Evolutionary conservation across 371 early-diverging fungal species (phyloP).

Genomic region (Rhizopus arrhizus): DNA sequence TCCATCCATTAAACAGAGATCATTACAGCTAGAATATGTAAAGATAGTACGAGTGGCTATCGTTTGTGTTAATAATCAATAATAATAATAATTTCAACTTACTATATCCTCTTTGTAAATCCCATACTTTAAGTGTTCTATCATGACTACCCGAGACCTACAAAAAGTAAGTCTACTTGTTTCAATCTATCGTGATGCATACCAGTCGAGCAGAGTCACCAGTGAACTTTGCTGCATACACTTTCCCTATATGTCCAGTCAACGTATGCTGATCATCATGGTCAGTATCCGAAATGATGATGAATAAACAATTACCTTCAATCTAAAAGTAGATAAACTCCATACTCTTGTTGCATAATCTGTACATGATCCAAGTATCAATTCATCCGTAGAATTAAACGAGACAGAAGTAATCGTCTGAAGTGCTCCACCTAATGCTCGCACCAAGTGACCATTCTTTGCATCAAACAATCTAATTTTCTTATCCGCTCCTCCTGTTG

Average conservation of each 20-base stretch:
- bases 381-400: slow-evolving; percentile 78
- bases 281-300: background rate
- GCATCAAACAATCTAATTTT: slow-evolving; percentile 83
- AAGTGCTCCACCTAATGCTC: slow-evolving; percentile 81
- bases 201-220: slow-evolving; percentile 80
- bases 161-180: background rate
- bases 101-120: slow-evolving; percentile 85
- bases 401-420: slow-evolving; percentile 83
- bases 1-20: slow-evolving; percentile 79
- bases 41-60: slow-evolving; percentile 85
- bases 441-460: slow-evolving; percentile 64
- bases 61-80: background rate
- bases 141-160: slow-evolving; percentile 94
- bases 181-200: slow-evolving; percentile 8
- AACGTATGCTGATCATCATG: slow-evolving; percentile 74
- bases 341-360: slow-evolving; percentile 91
- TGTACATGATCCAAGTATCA: slow-evolving; percentile 84
- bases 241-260: slow-evolving; percentile 95
- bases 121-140: slow-evolving; percentile 95
- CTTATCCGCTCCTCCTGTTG: slow-evolving; percentile 88
- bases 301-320: slow-evolving; percentile 42
- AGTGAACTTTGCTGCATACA: slow-evolving; percentile 85
- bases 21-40: slow-evolving; percentile 93
- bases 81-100: slow-evolving; percentile 28
- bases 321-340: slow-evolving; percentile 75